phyloP scores from a whole-genome alignment of 768 basidiomycete species.

The Collybia mongolica region DNA sequence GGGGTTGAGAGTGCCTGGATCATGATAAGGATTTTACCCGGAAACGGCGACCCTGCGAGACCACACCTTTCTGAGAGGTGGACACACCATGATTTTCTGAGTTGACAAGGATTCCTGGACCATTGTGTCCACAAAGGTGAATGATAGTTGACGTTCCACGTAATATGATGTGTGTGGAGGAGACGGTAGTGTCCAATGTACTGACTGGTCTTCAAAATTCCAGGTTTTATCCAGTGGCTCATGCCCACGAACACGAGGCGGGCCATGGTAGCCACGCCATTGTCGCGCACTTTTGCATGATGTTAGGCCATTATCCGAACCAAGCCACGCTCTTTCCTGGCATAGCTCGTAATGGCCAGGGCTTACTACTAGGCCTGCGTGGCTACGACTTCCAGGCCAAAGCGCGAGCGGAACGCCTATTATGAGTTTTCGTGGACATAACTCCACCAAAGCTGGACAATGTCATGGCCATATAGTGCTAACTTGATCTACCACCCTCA shows the following conservation, averaged over 20 bases:
- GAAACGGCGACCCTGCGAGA: not conserved
- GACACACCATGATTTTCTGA: slow-evolving; percentile 1
- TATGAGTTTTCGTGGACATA: slow-evolving; percentile 2
- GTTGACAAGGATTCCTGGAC: not conserved
- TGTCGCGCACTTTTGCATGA: slow-evolving; percentile 8
- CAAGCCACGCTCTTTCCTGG: too few species aligned
- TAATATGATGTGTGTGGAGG: too few species aligned
- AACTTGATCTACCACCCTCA: slow-evolving; percentile 7
- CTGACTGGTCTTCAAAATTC: too few species aligned
- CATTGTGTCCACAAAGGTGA: not conserved
- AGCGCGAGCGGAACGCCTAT: not conserved
- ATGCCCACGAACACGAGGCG: not conserved
- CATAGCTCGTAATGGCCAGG: too few species aligned
- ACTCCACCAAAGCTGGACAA: slow-evolving; percentile 9
- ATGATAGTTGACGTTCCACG: too few species aligned
- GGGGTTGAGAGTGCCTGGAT: slow-evolving; percentile 23
- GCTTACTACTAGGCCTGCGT: too few species aligned
- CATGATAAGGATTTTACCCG: not conserved
- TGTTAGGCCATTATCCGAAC: not conserved
- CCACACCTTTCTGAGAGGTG: slow-evolving; percentile 24
- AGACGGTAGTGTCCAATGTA: too few species aligned
- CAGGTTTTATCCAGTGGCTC: too few species aligned
- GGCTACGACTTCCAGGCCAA: not conserved
- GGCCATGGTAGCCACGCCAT: slow-evolving; percentile 11
- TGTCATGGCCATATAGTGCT: slow-evolving; percentile 1